phyloP scores from a whole-genome alignment of 768 basidiomycete species.

The Sarcodon aspratus region DNA sequence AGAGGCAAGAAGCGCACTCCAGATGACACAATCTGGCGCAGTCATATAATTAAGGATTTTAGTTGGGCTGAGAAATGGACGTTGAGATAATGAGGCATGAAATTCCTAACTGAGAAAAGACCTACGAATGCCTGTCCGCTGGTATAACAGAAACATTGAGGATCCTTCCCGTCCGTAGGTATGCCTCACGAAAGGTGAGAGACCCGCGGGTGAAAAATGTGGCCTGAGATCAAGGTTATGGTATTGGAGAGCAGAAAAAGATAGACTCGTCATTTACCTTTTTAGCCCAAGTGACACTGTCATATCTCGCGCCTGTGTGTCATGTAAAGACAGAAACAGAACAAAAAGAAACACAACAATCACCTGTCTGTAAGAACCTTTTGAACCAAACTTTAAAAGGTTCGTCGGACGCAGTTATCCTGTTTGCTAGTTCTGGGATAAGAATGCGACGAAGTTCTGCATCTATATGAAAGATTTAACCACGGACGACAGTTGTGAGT shows the following conservation, averaged over 20 bases:
- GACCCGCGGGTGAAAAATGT: constrained; percentile 89
- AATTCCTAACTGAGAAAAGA: constrained; percentile 4
- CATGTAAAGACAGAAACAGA: too few species aligned
- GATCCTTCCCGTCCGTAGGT: constrained; percentile 83
- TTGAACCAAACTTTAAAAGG: constrained; percentile 55
- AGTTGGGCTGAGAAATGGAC: constrained; percentile 54
- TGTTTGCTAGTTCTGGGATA: constrained; percentile 74
- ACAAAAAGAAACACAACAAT: too few species aligned
- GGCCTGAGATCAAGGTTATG: constrained; percentile 30
- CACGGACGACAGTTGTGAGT: too few species aligned
- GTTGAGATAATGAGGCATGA: background rate
- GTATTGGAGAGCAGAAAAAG: background rate
- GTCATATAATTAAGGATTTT: constrained; percentile 94
- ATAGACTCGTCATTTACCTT: constrained; percentile 41
- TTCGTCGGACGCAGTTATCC: constrained; percentile 77
- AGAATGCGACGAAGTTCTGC: constrained; percentile 72
- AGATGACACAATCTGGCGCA: constrained; percentile 85
- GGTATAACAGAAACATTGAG: constrained; percentile 92
- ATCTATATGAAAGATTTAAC: constrained; percentile 28
- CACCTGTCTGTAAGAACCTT: constrained; percentile 57
- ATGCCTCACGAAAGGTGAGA: constrained; percentile 93
- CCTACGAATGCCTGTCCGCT: constrained; percentile 77
- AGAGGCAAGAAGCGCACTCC: constrained; percentile 74
- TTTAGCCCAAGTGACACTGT: constrained; percentile 79
- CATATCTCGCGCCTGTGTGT: constrained; percentile 75